Evolutionary conservation across 2,329 filamentous ascomycete species (phyloP).

Genomic region (Cryphonectria japonica): DNA sequence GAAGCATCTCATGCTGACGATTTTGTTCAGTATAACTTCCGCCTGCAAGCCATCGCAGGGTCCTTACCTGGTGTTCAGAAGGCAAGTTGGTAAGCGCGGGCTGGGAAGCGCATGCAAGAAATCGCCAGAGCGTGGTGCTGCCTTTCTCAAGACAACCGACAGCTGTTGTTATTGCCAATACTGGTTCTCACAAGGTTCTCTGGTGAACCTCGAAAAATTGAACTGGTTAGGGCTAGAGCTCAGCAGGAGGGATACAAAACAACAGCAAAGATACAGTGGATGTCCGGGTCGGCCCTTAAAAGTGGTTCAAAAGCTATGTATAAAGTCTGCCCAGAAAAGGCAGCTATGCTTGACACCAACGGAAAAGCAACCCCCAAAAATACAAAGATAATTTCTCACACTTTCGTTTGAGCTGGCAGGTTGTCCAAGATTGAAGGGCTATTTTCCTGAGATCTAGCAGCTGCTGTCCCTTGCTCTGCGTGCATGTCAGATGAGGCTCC

Average conservation of each 20-base stretch:
- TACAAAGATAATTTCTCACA: not conserved
- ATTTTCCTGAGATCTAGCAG: not conserved
- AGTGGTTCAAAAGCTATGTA: not conserved
- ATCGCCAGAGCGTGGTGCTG: not conserved
- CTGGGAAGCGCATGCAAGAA: not conserved
- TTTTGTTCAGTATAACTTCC: constrained; percentile 78
- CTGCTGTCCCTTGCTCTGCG: not conserved
- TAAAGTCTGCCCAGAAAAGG: not conserved
- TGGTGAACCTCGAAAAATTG: not conserved
- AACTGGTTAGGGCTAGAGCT: not conserved
- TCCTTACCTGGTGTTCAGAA: constrained; percentile 91
- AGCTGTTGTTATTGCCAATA: not conserved
- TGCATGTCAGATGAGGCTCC: not conserved
- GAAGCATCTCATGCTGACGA: constrained; percentile 35
- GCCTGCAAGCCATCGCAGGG: constrained; percentile 83
- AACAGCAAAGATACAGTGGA: not conserved
- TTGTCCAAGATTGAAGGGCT: not conserved
- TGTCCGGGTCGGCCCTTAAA: not conserved
- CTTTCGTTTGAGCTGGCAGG: not conserved
- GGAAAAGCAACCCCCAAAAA: not conserved
- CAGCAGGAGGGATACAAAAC: not conserved
- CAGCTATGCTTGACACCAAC: not conserved
- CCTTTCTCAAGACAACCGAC: not conserved
- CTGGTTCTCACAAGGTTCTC: not conserved
- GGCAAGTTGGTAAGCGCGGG: constrained; percentile 79